These are phyloP conservation scores for Naegleria gruberi DNA, from an alignment of 208 protist genomes.

Conservation along the genomic window DNA sequence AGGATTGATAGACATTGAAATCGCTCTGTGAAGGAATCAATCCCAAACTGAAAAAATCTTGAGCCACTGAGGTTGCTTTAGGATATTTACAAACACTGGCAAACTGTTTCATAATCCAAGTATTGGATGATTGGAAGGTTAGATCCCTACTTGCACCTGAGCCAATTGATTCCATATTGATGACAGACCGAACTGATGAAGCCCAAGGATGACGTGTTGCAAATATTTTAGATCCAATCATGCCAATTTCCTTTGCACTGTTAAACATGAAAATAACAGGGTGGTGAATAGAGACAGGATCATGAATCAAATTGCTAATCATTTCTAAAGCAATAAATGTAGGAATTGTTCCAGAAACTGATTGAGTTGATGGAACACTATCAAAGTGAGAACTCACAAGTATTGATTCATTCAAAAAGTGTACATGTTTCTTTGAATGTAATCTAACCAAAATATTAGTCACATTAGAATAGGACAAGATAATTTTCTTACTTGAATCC, in stretches of 20 bases:
- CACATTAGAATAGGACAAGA: not conserved
- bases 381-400: slow-evolving; percentile 4
- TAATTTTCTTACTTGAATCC: not conserved
- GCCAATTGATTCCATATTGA: slow-evolving; percentile 10
- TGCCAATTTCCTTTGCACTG: not conserved
- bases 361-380: not conserved
- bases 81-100: not conserved
- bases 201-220: not conserved
- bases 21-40: not conserved
- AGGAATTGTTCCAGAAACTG: not conserved
- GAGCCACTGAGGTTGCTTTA: not conserved
- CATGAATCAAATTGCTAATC: not conserved
- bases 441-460: slow-evolving; percentile 7
- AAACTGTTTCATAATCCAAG: not conserved
- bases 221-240: not conserved
- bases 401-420: not conserved
- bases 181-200: not conserved
- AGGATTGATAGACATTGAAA: not conserved
- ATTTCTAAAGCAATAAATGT: not conserved
- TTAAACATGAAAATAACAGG: not conserved
- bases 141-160: not conserved
- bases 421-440: not conserved
- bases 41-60: not conserved
- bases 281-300: not conserved
- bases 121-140: not conserved